A percentile compares a stretch with the other conserved stretches of the same genome.
These are phyloP conservation scores for Chalciporus pseudorubinellus DNA, from an alignment of 768 basidiomycete species.

Conservation along the genomic window DNA sequence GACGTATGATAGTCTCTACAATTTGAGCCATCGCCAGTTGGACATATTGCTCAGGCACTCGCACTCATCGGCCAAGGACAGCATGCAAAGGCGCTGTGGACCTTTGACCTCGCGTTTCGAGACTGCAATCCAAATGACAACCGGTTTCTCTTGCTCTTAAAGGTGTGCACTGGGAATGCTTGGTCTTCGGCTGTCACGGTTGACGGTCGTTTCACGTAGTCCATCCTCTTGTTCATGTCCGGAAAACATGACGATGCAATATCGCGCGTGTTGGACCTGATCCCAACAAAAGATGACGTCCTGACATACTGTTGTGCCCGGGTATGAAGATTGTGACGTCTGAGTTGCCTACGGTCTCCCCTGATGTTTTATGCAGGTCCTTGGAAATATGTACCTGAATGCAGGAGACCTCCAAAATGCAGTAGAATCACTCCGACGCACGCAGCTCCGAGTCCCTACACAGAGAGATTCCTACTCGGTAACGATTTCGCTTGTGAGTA, in stretches of 20 bases:
- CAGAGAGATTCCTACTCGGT: background rate
- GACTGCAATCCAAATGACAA: background rate
- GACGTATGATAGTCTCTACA: slow-evolving; percentile 5
- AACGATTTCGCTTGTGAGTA: background rate
- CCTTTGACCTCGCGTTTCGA: slow-evolving; percentile 10
- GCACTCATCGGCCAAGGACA: background rate
- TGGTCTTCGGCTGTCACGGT: no score
- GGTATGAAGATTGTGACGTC: background rate
- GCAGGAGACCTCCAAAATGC: background rate
- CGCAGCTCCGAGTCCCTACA: background rate
- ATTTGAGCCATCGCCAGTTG: slow-evolving; percentile 3
- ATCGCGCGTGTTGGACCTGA: slow-evolving; percentile 2
- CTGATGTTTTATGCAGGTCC: slow-evolving; percentile 1
- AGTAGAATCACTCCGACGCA: background rate
- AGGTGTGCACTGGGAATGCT: background rate
- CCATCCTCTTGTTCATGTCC: slow-evolving; percentile 4
- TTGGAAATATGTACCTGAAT: background rate
- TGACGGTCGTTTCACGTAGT: background rate
- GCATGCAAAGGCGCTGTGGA: background rate
- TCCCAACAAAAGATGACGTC: background rate
- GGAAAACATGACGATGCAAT: slow-evolving; percentile 5
- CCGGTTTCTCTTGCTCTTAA: slow-evolving; percentile 9
- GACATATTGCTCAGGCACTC: slow-evolving; percentile 8
- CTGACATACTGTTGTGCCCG: background rate
- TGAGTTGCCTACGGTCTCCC: no score